Conservation (phyloP, 2,329 filamentous ascomycete species). For the Fusarium verrucosum region DNA sequence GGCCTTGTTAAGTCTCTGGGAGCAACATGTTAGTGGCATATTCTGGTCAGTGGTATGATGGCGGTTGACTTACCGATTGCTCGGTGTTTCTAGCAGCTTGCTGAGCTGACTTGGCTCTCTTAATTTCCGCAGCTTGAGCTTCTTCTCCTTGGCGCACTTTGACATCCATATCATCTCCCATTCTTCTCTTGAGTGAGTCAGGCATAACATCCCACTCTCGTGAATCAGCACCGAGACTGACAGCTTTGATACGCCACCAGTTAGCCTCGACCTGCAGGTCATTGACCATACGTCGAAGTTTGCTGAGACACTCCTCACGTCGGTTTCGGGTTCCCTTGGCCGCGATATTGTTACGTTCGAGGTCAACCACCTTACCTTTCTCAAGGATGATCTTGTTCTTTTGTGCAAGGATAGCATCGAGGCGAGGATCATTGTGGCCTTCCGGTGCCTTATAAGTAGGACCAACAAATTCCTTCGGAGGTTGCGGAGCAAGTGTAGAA, state of each 20-base stretch:
- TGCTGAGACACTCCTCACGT: slow-evolving; percentile 43
- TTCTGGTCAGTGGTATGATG: neutral
- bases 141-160: neutral
- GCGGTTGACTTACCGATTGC: slow-evolving; percentile 8
- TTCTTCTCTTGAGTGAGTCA: slow-evolving; percentile 21
- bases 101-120: neutral
- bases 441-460: slow-evolving; percentile 33
- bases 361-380: slow-evolving; percentile 44
- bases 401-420: slow-evolving; percentile 9
- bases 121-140: too few species aligned
- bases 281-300: slow-evolving; percentile 38
- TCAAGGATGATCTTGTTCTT: slow-evolving; percentile 23
- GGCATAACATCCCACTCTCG: slow-evolving; percentile 37
- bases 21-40: neutral
- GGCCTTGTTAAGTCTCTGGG: neutral
- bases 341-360: slow-evolving; percentile 51
- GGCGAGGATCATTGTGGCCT: neutral
- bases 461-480: slow-evolving; percentile 40
- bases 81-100: slow-evolving; percentile 5
- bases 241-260: slow-evolving; percentile 44
- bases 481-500: slow-evolving; percentile 35
- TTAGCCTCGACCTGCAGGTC: slow-evolving; percentile 39
- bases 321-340: slow-evolving; percentile 50
- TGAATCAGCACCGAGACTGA: slow-evolving; percentile 37
- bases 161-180: slow-evolving; percentile 32